Conservation (phyloP, 2,329 filamentous ascomycete species). For the Fusarium coicis region DNA sequence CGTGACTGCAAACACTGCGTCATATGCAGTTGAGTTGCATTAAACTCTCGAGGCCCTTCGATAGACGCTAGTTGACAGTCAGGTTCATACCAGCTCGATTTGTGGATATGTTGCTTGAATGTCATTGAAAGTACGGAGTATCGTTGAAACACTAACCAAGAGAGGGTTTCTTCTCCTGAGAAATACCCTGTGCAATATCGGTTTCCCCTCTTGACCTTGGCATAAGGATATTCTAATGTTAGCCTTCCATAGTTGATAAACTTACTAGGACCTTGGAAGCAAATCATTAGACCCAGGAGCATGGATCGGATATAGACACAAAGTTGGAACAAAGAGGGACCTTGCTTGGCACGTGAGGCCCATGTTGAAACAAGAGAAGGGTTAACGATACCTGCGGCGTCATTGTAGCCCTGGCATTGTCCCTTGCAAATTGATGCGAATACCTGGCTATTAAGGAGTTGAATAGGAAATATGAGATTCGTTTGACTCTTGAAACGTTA, state of each 20-base stretch:
- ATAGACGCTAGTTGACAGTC: constrained; percentile 26
- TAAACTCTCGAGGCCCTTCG: constrained; percentile 23
- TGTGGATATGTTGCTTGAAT: constrained; percentile 15
- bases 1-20: constrained; percentile 31
- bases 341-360: constrained; percentile 20
- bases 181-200: background rate
- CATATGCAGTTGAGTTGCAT: constrained; percentile 32
- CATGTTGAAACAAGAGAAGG: constrained; percentile 24
- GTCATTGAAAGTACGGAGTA: background rate
- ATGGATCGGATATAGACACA: constrained; percentile 8
- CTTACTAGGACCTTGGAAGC: background rate
- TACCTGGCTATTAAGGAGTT: constrained; percentile 16
- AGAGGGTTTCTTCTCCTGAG: constrained; percentile 1
- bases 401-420: constrained; percentile 1
- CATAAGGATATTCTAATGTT: background rate
- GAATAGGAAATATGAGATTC: constrained; percentile 9
- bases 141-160: background rate
- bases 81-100: constrained; percentile 19
- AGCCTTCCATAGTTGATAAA: background rate
- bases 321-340: constrained; percentile 12
- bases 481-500: constrained; percentile 24
- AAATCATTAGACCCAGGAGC: background rate
- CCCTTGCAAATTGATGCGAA: constrained; percentile 29
- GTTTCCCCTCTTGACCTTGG: background rate
- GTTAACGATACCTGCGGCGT: constrained; percentile 4